Evolutionary conservation across 2,329 filamentous ascomycete species (phyloP).

Genomic region (Aspergillus carbonarius): DNA sequence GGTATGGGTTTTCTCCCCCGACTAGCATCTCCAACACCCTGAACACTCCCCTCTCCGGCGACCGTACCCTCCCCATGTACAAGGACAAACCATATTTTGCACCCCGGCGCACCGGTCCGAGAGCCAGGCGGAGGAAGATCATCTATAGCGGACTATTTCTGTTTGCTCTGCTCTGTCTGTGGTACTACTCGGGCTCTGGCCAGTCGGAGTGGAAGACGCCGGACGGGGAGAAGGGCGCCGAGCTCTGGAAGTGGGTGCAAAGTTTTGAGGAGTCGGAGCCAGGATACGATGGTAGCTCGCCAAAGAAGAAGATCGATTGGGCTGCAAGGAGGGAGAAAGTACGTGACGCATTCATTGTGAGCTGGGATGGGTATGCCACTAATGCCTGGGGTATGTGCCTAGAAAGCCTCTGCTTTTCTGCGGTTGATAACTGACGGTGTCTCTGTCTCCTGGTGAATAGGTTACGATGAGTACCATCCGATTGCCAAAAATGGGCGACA

Average conservation of each 20-base stretch:
- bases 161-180: constrained; percentile 60
- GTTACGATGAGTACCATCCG: constrained; percentile 77
- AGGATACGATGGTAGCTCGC: constrained; percentile 20
- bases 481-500: constrained; percentile 73
- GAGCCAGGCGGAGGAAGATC: constrained; percentile 65
- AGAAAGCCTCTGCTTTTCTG: not conserved
- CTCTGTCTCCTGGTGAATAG: constrained; percentile 16
- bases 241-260: constrained; percentile 58
- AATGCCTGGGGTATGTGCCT: constrained; percentile 82
- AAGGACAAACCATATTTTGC: constrained; percentile 90
- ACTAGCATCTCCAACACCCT: constrained; percentile 62
- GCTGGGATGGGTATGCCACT: constrained; percentile 89
- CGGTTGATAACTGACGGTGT: constrained; percentile 25
- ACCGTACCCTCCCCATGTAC: constrained; percentile 82
- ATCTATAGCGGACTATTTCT: constrained; percentile 55
- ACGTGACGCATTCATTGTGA: constrained; percentile 83
- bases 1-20: constrained; percentile 38
- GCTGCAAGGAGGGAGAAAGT: constrained; percentile 73
- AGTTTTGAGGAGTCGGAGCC: constrained; percentile 47
- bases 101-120: constrained; percentile 55
- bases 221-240: constrained; percentile 39
- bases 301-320: constrained; percentile 64
- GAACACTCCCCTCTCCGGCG: constrained; percentile 62
- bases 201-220: constrained; percentile 20
- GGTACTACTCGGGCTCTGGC: constrained; percentile 54